Base-by-base conservation (phyloP, 108 stramenopile genomes). In the Pseudonitzschia delicatissima region DNA sequence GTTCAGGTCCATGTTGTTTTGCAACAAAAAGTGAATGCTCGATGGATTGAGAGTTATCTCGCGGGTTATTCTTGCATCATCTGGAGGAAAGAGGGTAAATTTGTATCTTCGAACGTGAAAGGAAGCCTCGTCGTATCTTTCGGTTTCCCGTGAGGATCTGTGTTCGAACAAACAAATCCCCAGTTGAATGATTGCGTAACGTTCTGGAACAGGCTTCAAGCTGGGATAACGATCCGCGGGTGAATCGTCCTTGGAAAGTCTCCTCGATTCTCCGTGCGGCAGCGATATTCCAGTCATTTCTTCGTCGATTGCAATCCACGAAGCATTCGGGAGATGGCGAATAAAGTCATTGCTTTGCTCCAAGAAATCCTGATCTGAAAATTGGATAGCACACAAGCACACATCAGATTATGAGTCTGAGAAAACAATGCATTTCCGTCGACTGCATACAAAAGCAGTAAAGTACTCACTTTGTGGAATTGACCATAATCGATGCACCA, bases 211-310 rank as follows among this genome's bases (percentile, higher is more conserved):
- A 1, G 29, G 61, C 66, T 87, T 91, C 36, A 81, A 45, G 21
- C 47, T 42, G 6, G 64, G 40, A 42, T 90, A 93, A 21, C 83
- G 64, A 52, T 76, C 67, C 5, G 39, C 36, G 4, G 92, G 92
- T 31, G 82, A 62, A 36, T 90, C 78, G 11, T 82, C 76, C 64
- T 93, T 90, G 60, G 80, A 69, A 2, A 78, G 67, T 18, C 70
- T 11, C 28, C 21, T 64, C 26, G 27, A 26, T 15, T 49, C 48
- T 58, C 20, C 55, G 29, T 42, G 9, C 17, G 82, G 84, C 6
- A 87, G n/a, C 2, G 32, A 57, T 33, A 93, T 93, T 8, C 92
- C 92, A 3, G 86, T 93, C 87, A 93, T 88, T 77, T 93, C 92
- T 49, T 87, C 86, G 61, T 93, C 88, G 35, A 93, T 83, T 13